Conservation (phyloP, 345 rosid genomes). For the Salix koriyanagi region DNA sequence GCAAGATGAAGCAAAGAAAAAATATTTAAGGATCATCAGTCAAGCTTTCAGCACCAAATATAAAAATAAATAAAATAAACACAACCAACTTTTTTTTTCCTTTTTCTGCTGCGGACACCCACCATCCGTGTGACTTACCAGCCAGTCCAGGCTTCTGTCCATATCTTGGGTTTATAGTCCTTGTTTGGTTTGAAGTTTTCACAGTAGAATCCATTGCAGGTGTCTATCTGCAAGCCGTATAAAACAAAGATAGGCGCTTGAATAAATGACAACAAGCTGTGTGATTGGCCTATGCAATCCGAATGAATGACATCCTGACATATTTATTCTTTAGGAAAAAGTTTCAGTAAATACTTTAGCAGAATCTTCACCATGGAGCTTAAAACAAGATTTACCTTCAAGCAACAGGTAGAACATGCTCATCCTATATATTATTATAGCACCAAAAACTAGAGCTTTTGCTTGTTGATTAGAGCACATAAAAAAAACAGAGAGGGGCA, state of each 20-base stretch:
- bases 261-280: neutral
- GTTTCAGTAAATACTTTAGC: neutral
- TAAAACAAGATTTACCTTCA: neutral
- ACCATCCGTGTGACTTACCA: constrained; percentile 18
- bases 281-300: neutral
- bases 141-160: constrained; percentile 43
- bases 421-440: neutral
- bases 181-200: constrained; percentile 39
- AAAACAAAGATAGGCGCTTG: neutral
- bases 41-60: no score
- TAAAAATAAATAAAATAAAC: no score
- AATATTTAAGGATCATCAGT: neutral
- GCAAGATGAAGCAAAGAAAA: neutral
- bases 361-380: no score
- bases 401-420: neutral
- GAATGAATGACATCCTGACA: neutral
- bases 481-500: neutral
- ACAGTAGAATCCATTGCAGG: constrained; percentile 49
- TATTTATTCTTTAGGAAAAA: neutral
- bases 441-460: neutral
- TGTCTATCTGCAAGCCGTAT: constrained; percentile 22
- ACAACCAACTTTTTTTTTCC: no score
- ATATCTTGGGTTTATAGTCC: constrained; percentile 39
- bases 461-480: neutral
- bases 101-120: no score